phyloP scores from a whole-genome alignment of 768 basidiomycete species.

The Floccularia luteovirens region DNA sequence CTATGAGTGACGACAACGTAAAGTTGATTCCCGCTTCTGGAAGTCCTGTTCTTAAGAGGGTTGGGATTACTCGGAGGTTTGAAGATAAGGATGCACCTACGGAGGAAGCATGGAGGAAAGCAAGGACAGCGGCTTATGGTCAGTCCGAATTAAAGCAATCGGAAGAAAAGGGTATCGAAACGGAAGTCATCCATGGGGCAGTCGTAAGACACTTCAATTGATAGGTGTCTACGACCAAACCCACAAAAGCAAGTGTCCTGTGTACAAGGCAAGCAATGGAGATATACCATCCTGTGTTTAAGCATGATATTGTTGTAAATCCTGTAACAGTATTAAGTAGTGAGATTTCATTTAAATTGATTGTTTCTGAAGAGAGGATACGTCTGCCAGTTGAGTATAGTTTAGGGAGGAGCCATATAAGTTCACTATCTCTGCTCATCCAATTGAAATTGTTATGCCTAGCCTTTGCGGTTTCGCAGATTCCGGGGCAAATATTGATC shows the following conservation, averaged over 20 bases:
- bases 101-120: conserved; percentile 2
- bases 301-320: neutral
- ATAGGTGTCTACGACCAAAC: conserved; percentile 6
- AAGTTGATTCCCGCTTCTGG: conserved; percentile 14
- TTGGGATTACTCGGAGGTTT: conserved; percentile 16
- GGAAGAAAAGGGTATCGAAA: conserved; percentile 31
- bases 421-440: too few species aligned
- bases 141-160: neutral
- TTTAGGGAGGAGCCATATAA: too few species aligned
- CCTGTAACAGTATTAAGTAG: too few species aligned
- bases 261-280: neutral
- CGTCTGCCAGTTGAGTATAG: too few species aligned
- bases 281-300: neutral
- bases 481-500: too few species aligned
- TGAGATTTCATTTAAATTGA: too few species aligned
- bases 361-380: too few species aligned
- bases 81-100: conserved; percentile 4
- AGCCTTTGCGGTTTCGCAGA: too few species aligned
- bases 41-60: conserved; percentile 33
- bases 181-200: conserved; percentile 36
- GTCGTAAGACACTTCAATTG: conserved; percentile 41
- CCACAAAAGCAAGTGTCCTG: too few species aligned
- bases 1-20: conserved; percentile 33
- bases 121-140: conserved; percentile 1
- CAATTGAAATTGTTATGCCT: too few species aligned